Base-by-base conservation (phyloP, 805 yeast genomes). In the Monosporozyma servazzii region DNA sequence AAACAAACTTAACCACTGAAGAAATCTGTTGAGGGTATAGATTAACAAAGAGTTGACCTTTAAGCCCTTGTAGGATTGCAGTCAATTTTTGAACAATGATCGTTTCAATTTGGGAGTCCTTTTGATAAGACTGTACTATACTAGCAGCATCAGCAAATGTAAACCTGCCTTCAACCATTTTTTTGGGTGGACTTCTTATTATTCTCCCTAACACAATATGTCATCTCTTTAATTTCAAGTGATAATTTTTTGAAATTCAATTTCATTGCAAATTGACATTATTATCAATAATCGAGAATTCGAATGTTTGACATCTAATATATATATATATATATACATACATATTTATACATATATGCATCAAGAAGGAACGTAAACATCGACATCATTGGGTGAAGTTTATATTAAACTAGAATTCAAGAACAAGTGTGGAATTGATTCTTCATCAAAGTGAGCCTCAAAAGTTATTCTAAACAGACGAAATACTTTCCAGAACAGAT, bases 81-180 rank as follows among this genome's bases (percentile, higher is more conserved):
- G 75, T 76, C 3, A 89, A 56, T 56, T 84, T 81, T 2, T 71
- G 66, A 37, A 75, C 71, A 21, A 88, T 69, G 2, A 77, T 65
- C 0, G 75, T 67, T 58, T 83, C 85, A 43, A 87, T 79, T 58
- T 84, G 87, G 3, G 80, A 75, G 66, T 91, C 99, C 63, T 91
- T 91, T 63, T 91, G 97, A 64, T 88, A 83, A 1, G 97, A 88
- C 49, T 96, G 77, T 37, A 91, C 95, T 73, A 90, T 87, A 10
- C 90, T 84, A 0, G 96, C 90, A 1, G 96, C 90, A 60, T 85
- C 85, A 1, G 96, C 95, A 64, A 79, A 83, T 1, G 90, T 86
- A 15, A 81, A 53, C 21, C n/a, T 30, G 8, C 36, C 18, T 1
- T 18, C 33, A 20, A 3, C 47, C 46, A 43, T 43, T 30, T 43